Evolutionary conservation across 306 rosid genomes (phyloP), one percentile per base, ranked within the genome.

Genomic region (Pyrus pyrifolia): DNA sequence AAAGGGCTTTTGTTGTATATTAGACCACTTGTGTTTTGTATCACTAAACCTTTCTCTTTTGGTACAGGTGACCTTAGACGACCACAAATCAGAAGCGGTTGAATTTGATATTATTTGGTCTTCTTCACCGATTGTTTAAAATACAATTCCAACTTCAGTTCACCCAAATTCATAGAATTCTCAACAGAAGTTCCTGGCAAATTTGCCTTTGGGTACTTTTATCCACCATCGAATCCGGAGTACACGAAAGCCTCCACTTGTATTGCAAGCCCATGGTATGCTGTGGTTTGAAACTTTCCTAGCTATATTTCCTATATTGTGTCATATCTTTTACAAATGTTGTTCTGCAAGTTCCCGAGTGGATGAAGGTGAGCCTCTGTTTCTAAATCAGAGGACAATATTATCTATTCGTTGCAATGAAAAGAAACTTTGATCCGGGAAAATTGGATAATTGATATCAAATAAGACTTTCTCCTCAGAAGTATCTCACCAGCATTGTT

Each of bases 151-250:
- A 92, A 90, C 82, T 80, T 86, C 81, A 94, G 95, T 79, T 59
- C 85, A 77, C 97, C 98, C 5, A 95, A 92, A 82, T 76, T 94
- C 18, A 85, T 92, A 76, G 98, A 91, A 84, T 94, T 94, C 84
- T 96, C 97, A 81, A 92, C 98, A 53, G 95, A 86, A 82, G 91
- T 94, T 81, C 88, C 91, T 29, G 97, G 97, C 53, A 92, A 92
- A 84, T 84, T 79, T 76, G 97, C 99, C 78, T 95, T 84, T 81
- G 97, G 97, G 22, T 92, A n/a, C n/a, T n/a, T n/a, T n/a, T n/a
- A n/a, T n/a, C n/a, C n/a, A n/a, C n/a, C n/a, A n/a, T n/a, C n/a
- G n/a, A n/a, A n/a, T n/a, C n/a, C n/a, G n/a, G n/a, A n/a, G n/a
- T n/a, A 88, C 80, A 83, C 79, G 92, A 83, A 92, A 88, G 81